Evolutionary conservation across 371 early-diverging fungal species (phyloP), one percentile per base, ranked within the genome.

Genomic region (Scutellospora calospora): DNA sequence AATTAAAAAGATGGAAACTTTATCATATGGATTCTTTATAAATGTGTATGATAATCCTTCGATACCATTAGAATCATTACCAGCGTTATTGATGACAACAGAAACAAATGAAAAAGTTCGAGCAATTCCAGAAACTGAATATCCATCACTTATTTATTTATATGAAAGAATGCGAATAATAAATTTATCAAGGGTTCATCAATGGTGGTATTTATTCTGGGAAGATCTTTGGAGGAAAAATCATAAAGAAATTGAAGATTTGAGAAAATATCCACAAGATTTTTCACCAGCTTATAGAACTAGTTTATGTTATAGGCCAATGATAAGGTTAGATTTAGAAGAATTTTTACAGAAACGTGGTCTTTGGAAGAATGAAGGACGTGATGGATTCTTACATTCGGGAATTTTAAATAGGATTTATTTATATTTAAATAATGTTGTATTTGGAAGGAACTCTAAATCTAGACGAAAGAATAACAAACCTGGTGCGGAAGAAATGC

Each of bases 181-280:
- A 2, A 82, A 84, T 78, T 74, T 82, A 74, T 85, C 84, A 2
- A 73, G 82, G 22, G 85, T 83, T 27, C 88, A 86, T 79, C 87
- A 84, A 59, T 87, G 87, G 86, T 91, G 91, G 91, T 91, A 89
- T 65, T 78, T 91, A 38, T 91, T 91, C 77, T 91, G 90, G 89
- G 91, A 91, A 73, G 91, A 91, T 68, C 79, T 91, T 5, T 91
- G 89, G 72, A 84, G 91, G 11, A 85, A 90, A 59, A 90, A 91
- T 79, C 84, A 83, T 27, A 80, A 78, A 12, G 84, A 86, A 27
- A 87, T 89, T 2, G 79, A 79, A 8, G 82, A 86, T 79, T 75
- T 91, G n/a, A 68, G 80, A 5, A 66, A 74, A 76, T 38, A 83
- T 60, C 83, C 87, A 18, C 74, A 78, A 0, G 87, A 88, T 63